Evolutionary conservation across 1,139 yeast species (phyloP), one percentile per base, ranked within the genome.

Genomic region (Geotrichum cucujoidarum): DNA sequence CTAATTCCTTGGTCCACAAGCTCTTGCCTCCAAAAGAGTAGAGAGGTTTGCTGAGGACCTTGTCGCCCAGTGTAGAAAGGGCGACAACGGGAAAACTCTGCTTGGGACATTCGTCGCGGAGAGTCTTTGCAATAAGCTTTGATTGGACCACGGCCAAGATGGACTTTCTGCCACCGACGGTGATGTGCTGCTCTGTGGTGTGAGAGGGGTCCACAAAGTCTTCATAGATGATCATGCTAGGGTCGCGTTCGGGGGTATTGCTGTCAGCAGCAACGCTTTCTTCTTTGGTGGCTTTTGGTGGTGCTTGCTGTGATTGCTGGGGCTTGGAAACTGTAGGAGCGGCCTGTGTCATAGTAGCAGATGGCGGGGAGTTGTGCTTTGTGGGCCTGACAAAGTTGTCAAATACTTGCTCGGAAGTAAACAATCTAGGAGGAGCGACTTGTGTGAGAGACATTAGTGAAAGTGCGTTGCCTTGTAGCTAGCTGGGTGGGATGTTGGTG

Each of bases 1-100:
- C 98, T 53, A 92, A 74, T 66, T 92, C 98, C 62, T 88, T 86
- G 10, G 98, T 92, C 98, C 98, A 92, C 38, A 92, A 69, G 0
- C 96, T 81, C 65, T 92, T 92, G 24, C 98, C 98, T 33, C 97
- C 97, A 68, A 92, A 92, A 5, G 95, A 78, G 66, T 92, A 94
- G 48, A 92, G 73, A 4, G 98, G 97, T 60, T 81, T 83, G 59
- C 77, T 77, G 63, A 81, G 92, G 34, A 84, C 82, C 63, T 86
- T 83, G 69, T 92, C 98, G 22, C 97, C 98, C 38, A 92, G 73
- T 0, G 98, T 92, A 42, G 83, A 77, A 43, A 88, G 74, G 3
- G 95, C 94, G 20, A 86, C 70, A 29, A 92, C 83, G 29, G 83
- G 78, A 57, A 90, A 83, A 47, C 81, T 73, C 44, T 74, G 64